A percentile compares a stretch with the other conserved stretches of the same genome.
These are phyloP conservation scores for Blastocystis sp. DNA, from an alignment of 352 stramenopile genomes.

Conservation along the genomic window DNA sequence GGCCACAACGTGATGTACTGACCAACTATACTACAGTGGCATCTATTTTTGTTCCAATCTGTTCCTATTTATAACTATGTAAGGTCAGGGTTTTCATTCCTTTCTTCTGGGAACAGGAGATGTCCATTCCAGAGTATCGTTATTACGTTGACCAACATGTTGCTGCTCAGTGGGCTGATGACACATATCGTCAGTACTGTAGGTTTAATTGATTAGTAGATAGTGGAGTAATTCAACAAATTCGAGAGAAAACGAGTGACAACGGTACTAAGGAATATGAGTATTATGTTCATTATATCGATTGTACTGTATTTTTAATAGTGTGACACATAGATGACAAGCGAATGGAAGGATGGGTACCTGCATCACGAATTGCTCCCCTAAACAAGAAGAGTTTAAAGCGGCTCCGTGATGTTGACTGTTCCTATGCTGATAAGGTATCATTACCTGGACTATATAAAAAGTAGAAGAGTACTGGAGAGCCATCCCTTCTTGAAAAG, in stretches of 20 bases:
- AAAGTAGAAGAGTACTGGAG: slow-evolving; percentile 3
- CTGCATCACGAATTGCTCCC: neutral
- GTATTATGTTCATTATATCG: slow-evolving; percentile 65
- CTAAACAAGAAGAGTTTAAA: slow-evolving; percentile 65
- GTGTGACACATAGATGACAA: slow-evolving; percentile 55
- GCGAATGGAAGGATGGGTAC: slow-evolving; percentile 64
- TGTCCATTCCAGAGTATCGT: slow-evolving; percentile 19
- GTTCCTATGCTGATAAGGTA: slow-evolving; percentile 12
- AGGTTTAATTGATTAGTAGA: neutral
- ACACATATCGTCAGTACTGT: slow-evolving; percentile 18
- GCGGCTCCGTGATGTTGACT: neutral
- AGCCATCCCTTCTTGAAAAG: slow-evolving; percentile 25
- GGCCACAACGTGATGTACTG: slow-evolving; percentile 68
- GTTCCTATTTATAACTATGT: neutral
- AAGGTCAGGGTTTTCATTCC: neutral
- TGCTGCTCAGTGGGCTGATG: slow-evolving; percentile 46
- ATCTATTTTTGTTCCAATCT: neutral
- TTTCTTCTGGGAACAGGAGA: neutral
- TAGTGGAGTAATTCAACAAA: slow-evolving; percentile 56
- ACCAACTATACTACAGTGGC: slow-evolving; percentile 68
- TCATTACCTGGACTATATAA: neutral
- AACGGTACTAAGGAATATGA: slow-evolving; percentile 28
- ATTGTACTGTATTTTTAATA: slow-evolving; percentile 32
- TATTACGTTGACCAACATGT: slow-evolving; percentile 64
- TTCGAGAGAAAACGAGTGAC: neutral